Base-by-base conservation (phyloP, 345 rosid genomes). In the Geranium brycei region DNA sequence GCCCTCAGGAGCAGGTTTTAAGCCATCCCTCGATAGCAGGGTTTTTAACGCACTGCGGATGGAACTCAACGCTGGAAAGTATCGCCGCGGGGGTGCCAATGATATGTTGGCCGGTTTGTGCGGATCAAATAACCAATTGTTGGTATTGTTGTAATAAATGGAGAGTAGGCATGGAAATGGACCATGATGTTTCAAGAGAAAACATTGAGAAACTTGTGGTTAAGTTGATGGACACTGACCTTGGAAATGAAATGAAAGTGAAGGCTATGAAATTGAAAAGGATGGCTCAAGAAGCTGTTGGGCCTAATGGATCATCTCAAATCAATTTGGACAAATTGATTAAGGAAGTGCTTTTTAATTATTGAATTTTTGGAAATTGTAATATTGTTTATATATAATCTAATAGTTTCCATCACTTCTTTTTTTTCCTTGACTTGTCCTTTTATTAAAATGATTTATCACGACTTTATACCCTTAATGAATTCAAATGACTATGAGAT, bases 31-130 rank as follows among this genome's bases (percentile, higher is more conserved):
- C 98, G 0, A 31, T 80, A 0, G 88, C 84, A 4, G 89, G 85
- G 17, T 86, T 91, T 59, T 63, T 85, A 57, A 87, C 95, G 0
- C 95, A 87, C 28, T 75, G 79, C 58, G 90, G 95, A 10, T 83
- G 96, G 95, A 91, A 91, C 77, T 91, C 95, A 1, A 86, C 88
- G 0, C 8, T 88, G 67, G 97, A 91, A 72, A 82, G 90, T 67
- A 62, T 83, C 0, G 73, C 65, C 0, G 80, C 78, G 0, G 86
- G 91, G 0, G 86, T 85, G 61, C 96, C 95, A 0, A 86, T 88
- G 96, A 72, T 87, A 31, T 82, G 95, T 19, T 87, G 85, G 84
- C 91, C 96, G 15, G 76, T 60, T 41, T 73, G 73, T 13, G 82
- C 77, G 55, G 96, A 88, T n/a, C 96, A 88, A 64, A 72, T 69